Evolutionary conservation across 1,284 basidiomycete species (phyloP).

Genomic region (Ustilago curta): DNA sequence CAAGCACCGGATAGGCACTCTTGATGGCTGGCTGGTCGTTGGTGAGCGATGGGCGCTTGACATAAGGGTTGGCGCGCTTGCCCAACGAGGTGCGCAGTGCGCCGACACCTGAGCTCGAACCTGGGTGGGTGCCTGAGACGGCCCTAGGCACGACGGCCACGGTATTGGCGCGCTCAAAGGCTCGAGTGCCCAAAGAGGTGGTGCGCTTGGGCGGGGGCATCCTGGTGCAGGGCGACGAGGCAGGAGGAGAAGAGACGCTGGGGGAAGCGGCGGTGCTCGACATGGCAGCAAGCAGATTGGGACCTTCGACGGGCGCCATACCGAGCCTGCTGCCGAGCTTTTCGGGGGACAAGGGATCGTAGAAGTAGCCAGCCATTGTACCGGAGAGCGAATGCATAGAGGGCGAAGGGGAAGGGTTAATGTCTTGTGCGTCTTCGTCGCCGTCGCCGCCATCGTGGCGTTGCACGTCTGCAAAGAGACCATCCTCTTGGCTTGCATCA

Average conservation of each 20-base stretch:
- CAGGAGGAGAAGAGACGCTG: slow-evolving; percentile 40
- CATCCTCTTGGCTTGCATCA: not conserved
- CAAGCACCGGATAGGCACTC: slow-evolving; percentile 54
- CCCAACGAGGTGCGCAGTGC: slow-evolving; percentile 43
- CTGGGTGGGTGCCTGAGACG: slow-evolving; percentile 2
- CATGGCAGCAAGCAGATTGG: slow-evolving; percentile 46
- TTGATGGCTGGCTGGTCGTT: slow-evolving; percentile 27
- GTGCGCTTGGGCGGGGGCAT: slow-evolving; percentile 46
- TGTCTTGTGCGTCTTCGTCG: slow-evolving; percentile 15
- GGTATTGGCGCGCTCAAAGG: slow-evolving; percentile 48
- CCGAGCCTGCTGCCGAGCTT: slow-evolving; percentile 32
- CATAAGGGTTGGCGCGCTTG: slow-evolving; percentile 60
- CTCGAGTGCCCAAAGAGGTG: slow-evolving; percentile 38
- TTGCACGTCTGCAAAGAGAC: not conserved
- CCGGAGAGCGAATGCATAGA: slow-evolving; percentile 39
- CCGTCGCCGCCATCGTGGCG: slow-evolving; percentile 15
- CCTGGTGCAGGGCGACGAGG: slow-evolving; percentile 42
- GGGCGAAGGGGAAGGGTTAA: slow-evolving; percentile 50
- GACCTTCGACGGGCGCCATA: slow-evolving; percentile 29
- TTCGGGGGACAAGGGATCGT: slow-evolving; percentile 61
- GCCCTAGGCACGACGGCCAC: slow-evolving; percentile 33
- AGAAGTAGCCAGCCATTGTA: slow-evolving; percentile 62
- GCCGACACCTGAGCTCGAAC: slow-evolving; percentile 16
- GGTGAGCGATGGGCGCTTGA: slow-evolving; percentile 48
- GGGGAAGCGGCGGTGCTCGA: slow-evolving; percentile 33